Conservation (phyloP, 1,284 basidiomycete species). For the Trichosporon inkin region DNA sequence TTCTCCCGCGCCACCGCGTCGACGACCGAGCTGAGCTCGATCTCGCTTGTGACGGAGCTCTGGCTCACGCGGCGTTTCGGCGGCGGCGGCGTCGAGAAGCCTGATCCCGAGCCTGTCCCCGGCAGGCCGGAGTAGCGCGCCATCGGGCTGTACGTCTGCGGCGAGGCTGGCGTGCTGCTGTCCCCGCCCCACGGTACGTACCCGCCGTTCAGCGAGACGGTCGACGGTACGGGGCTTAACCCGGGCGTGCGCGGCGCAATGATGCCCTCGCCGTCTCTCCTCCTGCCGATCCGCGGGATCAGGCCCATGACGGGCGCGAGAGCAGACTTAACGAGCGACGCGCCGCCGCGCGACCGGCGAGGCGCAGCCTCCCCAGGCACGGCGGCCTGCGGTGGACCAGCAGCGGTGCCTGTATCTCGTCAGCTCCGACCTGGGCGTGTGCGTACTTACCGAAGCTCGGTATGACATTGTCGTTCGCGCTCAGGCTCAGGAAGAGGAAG, state of each 20-base stretch:
- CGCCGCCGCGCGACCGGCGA: conserved; percentile 36
- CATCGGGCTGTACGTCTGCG: neutral
- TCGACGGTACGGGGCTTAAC: conserved; percentile 33
- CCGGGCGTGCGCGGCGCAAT: conserved; percentile 57
- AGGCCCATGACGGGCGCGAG: conserved; percentile 52
- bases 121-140: neutral
- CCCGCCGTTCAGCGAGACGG: neutral
- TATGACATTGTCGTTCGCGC: conserved; percentile 89
- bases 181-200: conserved; percentile 18
- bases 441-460: conserved; percentile 55
- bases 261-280: conserved; percentile 55
- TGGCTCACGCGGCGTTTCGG: conserved; percentile 1
- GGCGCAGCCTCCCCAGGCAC: conserved; percentile 29
- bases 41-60: neutral
- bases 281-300: conserved; percentile 39
- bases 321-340: conserved; percentile 64
- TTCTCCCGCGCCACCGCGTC: neutral
- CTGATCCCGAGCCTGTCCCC: neutral
- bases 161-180: neutral
- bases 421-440: conserved; percentile 79
- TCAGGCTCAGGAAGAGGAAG: conserved; percentile 86
- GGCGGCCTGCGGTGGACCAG: conserved; percentile 27
- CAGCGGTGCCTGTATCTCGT: conserved; percentile 55
- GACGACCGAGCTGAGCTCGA: neutral
- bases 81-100: conserved; percentile 1